Evolutionary conservation across 1,284 basidiomycete genomes (phyloP).

Genomic region (Anthracocystis setariae): DNA sequence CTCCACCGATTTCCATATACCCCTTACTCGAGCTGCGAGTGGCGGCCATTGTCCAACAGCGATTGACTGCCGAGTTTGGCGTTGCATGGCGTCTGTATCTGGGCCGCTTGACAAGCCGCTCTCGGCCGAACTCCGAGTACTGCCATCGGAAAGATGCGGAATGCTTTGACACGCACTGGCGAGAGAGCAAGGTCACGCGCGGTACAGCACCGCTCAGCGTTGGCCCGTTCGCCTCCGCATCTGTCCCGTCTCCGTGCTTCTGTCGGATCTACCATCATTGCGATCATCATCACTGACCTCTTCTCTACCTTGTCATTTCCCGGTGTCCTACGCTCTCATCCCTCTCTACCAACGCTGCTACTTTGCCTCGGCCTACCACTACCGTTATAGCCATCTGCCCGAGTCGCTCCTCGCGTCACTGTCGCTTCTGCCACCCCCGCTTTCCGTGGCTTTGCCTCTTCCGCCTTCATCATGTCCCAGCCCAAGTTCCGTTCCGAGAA

Average conservation of each 20-base stretch:
- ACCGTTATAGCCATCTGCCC: conserved; percentile 20
- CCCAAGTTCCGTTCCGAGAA: conserved; percentile 58
- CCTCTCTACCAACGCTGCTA: background rate
- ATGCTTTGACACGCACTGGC: background rate
- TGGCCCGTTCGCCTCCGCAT: conserved; percentile 32
- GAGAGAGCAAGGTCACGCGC: too few species aligned
- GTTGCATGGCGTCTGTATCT: too few species aligned
- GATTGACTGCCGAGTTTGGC: too few species aligned
- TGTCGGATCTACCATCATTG: conserved; percentile 5
- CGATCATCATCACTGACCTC: conserved; percentile 7
- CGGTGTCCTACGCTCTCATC: background rate
- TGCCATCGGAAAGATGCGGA: conserved; percentile 44
- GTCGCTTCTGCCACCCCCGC: conserved; percentile 26
- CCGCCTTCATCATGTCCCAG: conserved; percentile 42
- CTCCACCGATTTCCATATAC: conserved; percentile 1
- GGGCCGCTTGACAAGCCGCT: background rate
- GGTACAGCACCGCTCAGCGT: background rate
- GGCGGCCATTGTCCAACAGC: too few species aligned
- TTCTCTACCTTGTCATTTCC: background rate
- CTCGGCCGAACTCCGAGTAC: conserved; percentile 4
- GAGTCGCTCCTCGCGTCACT: conserved; percentile 38
- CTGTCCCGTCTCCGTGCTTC: background rate
- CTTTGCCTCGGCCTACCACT: background rate
- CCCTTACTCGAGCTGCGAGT: too few species aligned
- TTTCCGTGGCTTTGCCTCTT: conserved; percentile 37